Evolutionary conservation across 352 stramenopile species (phyloP), one percentile per base, ranked within the genome.

Genomic region (Aphanomyces astaci): DNA sequence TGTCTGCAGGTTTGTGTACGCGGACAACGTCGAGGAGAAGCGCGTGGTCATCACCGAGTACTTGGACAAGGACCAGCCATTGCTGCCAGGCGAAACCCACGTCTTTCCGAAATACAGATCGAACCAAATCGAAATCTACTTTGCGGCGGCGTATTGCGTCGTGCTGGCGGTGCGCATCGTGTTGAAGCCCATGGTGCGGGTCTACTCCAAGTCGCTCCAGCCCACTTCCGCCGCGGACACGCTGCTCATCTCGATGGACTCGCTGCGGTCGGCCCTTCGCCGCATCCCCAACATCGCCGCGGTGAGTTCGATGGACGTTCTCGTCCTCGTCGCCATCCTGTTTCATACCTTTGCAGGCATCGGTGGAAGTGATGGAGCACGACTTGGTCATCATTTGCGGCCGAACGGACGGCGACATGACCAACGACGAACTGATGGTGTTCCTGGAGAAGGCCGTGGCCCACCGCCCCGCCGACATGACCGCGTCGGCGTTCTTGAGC

Each of bases 321-420:
- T n/a, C n/a, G 11, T 31, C 31, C 19, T n/a, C 25, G n/a, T 45
- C 2, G 11, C 19, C 30, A 53, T 10, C 36, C 52, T 56, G 49
- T 56, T 15, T 15, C 7, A 43, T 15, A 43, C 36, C 15, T 43
- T 43, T 15, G 10, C 27, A 55, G 48, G 48, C 48, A 30, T 70
- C 86, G n/a, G 89, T 94, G 31, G 86, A 92, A 75, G 90, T 90
- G 80, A 94, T 94, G 86, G 86, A 94, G 79, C 92, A 81, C 4
- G 86, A 94, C 54, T 73, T 94, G 30, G 74, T 91, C n/a, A 92
- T 94, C 67, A 94, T 94, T 48, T 92, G 84, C 55, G 86, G 86
- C 17, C 84, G 86, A 17, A 82, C 92, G 67, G 81, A 88, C 53
- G 86, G 86, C 28, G 86, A 94, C 73, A 94, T 94, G 82, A 92